phyloP scores from a whole-genome alignment of 1,139 yeast species.

The Saccharomyces uvarum region DNA sequence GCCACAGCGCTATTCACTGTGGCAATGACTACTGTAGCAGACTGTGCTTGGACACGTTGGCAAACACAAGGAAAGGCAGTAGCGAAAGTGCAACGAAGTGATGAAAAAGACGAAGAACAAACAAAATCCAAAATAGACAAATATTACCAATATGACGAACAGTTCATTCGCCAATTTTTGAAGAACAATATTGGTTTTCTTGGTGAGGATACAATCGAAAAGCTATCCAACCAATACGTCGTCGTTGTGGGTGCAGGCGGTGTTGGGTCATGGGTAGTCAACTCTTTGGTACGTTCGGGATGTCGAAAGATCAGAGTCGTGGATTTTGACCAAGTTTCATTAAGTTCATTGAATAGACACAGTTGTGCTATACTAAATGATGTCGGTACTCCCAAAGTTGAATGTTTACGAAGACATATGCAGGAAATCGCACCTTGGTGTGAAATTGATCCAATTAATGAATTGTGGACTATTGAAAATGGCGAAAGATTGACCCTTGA shows the following conservation, averaged over 20 bases:
- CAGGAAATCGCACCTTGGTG: slow-evolving; percentile 84
- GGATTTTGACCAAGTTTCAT: slow-evolving; percentile 92
- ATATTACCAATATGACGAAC: slow-evolving; percentile 48
- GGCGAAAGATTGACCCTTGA: slow-evolving; percentile 55
- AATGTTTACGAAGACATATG: slow-evolving; percentile 59
- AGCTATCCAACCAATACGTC: slow-evolving; percentile 63
- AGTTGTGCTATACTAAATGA: slow-evolving; percentile 84
- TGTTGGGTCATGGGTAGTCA: slow-evolving; percentile 93
- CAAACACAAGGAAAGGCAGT: background rate
- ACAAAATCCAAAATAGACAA: slow-evolving; percentile 4
- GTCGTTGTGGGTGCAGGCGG: slow-evolving; percentile 97
- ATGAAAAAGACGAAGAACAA: slow-evolving; percentile 6
- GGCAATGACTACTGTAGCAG: slow-evolving; percentile 23
- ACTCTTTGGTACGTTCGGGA: slow-evolving; percentile 88
- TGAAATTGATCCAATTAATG: slow-evolving; percentile 64
- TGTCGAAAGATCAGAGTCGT: slow-evolving; percentile 68
- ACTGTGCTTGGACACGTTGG: slow-evolving; percentile 5
- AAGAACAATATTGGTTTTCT: slow-evolving; percentile 90
- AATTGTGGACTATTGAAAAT: slow-evolving; percentile 61
- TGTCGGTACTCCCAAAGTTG: slow-evolving; percentile 87
- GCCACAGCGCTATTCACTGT: slow-evolving; percentile 26
- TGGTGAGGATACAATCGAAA: slow-evolving; percentile 75
- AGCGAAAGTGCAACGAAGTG: background rate
- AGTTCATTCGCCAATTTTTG: slow-evolving; percentile 77
- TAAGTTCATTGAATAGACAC: slow-evolving; percentile 86